Conservation (phyloP, 2,329 filamentous ascomycete species). For the Zymoseptoria crescenta region DNA sequence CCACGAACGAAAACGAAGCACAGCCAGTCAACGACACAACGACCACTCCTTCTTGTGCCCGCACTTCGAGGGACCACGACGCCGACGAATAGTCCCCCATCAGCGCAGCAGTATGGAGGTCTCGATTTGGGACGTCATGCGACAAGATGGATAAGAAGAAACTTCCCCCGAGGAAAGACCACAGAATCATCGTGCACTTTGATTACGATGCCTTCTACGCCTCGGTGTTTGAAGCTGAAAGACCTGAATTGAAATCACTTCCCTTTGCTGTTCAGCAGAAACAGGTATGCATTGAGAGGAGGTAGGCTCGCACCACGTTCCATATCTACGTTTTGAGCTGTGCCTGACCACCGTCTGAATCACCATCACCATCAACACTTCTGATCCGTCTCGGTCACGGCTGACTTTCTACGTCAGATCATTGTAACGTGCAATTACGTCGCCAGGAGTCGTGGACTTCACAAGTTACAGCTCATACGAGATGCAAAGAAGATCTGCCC, state of each 20-base stretch:
- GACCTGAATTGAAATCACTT: conserved; percentile 61
- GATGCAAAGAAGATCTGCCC: conserved; percentile 76
- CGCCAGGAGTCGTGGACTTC: conserved; percentile 60
- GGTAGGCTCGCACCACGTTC: background rate
- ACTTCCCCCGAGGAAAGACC: conserved; percentile 44
- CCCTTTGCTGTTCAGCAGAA: conserved; percentile 87
- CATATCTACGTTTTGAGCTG: background rate
- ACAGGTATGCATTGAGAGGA: conserved; percentile 53
- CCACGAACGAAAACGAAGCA: background rate
- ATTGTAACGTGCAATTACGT: conserved; percentile 91
- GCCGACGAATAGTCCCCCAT: background rate
- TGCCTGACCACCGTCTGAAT: no score
- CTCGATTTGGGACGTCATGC: background rate
- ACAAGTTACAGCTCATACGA: conserved; percentile 76
- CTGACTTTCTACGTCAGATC: background rate
- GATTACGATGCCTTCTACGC: conserved; percentile 94
- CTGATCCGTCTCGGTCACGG: background rate
- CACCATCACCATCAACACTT: background rate
- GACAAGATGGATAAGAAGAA: conserved; percentile 17
- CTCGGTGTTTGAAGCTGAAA: conserved; percentile 75
- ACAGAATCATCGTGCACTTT: conserved; percentile 72
- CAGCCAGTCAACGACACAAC: background rate
- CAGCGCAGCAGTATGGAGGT: background rate
- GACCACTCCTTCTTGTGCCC: background rate
- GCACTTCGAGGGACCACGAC: background rate